Evolutionary conservation across 768 basidiomycete species (phyloP).

Genomic region (Mycena epipterygia): DNA sequence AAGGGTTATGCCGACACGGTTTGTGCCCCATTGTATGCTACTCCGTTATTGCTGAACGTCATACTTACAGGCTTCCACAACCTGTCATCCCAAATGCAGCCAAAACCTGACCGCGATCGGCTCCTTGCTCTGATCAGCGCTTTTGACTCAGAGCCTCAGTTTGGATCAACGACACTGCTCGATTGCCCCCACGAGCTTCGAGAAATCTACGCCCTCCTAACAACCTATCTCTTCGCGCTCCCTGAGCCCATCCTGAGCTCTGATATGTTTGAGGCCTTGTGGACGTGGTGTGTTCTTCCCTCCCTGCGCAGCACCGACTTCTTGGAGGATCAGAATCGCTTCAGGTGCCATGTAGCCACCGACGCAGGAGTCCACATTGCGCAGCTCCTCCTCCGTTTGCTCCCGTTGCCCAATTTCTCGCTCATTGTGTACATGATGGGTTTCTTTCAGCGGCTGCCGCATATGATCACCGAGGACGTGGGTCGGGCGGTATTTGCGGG

Average conservation of each 20-base stretch:
- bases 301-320: constrained; percentile 38
- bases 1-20: constrained; percentile 59
- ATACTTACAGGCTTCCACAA: constrained; percentile 14
- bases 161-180: constrained; percentile 47
- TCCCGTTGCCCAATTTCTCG: constrained; percentile 58
- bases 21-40: not conserved
- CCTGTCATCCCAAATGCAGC: constrained; percentile 1
- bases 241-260: constrained; percentile 55
- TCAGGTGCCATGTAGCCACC: constrained; percentile 33
- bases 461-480: constrained; percentile 50
- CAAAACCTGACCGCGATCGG: constrained; percentile 48
- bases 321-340: constrained; percentile 33
- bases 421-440: constrained; percentile 60
- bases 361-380: constrained; percentile 44
- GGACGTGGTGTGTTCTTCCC: constrained; percentile 51
- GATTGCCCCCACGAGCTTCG: constrained; percentile 53
- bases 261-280: constrained; percentile 50
- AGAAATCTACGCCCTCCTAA: constrained; percentile 57
- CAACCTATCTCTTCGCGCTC: constrained; percentile 55
- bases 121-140: constrained; percentile 53
- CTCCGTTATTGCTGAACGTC: not conserved
- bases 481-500: constrained; percentile 52
- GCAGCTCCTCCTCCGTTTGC: constrained; percentile 55
- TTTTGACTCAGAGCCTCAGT: constrained; percentile 49
- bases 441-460: constrained; percentile 58